Evolutionary conservation across 148 eudicot genomes (phyloP), one percentile per base, ranked within the genome.

Genomic region (Vaccinium corymbosum): DNA sequence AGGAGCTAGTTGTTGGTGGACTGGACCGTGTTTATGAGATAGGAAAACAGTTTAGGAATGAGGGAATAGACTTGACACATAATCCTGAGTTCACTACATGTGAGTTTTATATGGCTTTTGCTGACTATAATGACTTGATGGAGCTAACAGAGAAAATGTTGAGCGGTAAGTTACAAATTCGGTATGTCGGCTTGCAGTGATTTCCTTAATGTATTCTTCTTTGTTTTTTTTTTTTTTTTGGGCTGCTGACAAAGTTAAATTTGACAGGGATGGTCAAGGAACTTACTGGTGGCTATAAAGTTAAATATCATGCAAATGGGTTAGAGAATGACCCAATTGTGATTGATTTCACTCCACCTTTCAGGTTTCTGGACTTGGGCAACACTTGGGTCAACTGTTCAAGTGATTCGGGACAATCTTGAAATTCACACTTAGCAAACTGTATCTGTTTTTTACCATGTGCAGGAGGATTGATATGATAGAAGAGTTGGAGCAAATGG

Each of bases 81-180:
- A 94, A 94, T 90, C 99, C 99, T 49, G 99, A 97, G 86, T 97
- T 97, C 86, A 97, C 99, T 8, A 93, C 98, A 12, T 97, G 99
- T 32, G 99, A 97, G 89, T 94, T 97, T 86, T 97, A 97, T 86
- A 94, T 93, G 97, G 99, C 99, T 27, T 97, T 85, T 90, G 99
- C 99, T 6, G 99, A 97, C 84, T 94, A 94, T 88, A 93, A 97
- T 86, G 99, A 97, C 86, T 46, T 97, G 82, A 97, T 97, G 99
- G 93, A 91, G 76, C 83, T 92, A 64, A 97, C 99, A 71, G 99
- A 97, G 87, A 79, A 89, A 82, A 91, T 97, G 94, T 83, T 97
- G 84, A 94, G 98, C 78, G 97, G 99, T 94, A 86, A 79, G 95
- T 86, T 17, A 62, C 19, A 80, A 79, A 29, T 84, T 14, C 15